A percentile compares a stretch with the other conserved stretches of the same genome.
Conservation (phyloP, 805 yeast genomes). For the Metschnikowia bowlesiae region DNA sequence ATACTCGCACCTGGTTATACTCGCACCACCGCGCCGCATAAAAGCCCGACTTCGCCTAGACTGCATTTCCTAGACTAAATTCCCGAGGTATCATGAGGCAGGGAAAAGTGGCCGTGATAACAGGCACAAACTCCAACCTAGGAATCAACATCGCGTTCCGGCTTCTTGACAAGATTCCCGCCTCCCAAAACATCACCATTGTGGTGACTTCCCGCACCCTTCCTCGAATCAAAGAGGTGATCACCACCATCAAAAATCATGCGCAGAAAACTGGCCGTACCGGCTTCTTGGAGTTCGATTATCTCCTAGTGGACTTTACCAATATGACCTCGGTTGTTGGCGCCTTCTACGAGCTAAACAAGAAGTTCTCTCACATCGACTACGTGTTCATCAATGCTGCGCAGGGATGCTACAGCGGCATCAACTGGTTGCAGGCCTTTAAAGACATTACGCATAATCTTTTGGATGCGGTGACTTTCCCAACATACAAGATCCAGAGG, state of each 20-base stretch:
- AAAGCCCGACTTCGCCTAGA: no score
- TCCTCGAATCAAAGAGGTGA: slow-evolving; percentile 76
- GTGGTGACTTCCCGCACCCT: slow-evolving; percentile 87
- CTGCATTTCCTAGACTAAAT: no score
- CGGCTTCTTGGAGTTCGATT: slow-evolving; percentile 77
- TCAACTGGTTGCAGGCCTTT: slow-evolving; percentile 78
- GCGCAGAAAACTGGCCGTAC: slow-evolving; percentile 32
- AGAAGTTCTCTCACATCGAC: slow-evolving; percentile 64
- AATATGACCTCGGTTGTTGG: slow-evolving; percentile 79
- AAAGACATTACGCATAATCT: slow-evolving; percentile 65
- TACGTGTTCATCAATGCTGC: slow-evolving; percentile 85
- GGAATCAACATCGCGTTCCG: slow-evolving; percentile 86
- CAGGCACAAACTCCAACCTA: slow-evolving; percentile 54
- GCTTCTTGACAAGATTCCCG: slow-evolving; percentile 57
- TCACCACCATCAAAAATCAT: slow-evolving; percentile 43
- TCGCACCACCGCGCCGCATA: no score
- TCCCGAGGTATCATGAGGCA: slow-evolving; percentile 10
- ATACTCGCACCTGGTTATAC: no score
- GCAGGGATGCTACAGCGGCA: slow-evolving; percentile 80
- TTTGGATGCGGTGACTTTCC: slow-evolving; percentile 79
- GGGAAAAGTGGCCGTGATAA: slow-evolving; percentile 35
- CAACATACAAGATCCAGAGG: slow-evolving; percentile 78
- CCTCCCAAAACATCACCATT: slow-evolving; percentile 58
- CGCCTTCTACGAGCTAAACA: slow-evolving; percentile 66
- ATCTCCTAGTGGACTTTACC: slow-evolving; percentile 81